Evolutionary conservation across 192 early-diverging fungal species (phyloP).

Genomic region (Pilobolus umbonatus): DNA sequence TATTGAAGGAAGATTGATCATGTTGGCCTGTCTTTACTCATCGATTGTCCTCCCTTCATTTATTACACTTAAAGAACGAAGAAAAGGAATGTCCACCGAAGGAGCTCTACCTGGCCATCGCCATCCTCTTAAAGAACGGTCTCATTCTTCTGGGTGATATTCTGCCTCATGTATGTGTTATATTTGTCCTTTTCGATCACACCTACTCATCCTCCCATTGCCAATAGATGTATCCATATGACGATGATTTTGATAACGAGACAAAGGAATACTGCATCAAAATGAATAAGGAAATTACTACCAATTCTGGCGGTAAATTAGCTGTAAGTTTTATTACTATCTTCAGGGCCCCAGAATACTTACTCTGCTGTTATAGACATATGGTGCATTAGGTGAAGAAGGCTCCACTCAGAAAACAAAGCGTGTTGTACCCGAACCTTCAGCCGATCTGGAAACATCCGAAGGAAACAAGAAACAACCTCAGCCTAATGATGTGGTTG

Average conservation of each 20-base stretch:
- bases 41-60: background rate
- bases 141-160: conserved; percentile 54
- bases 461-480: background rate
- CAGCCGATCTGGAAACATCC: background rate
- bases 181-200: background rate
- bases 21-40: no score
- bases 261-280: conserved; percentile 39
- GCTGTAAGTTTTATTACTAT: background rate
- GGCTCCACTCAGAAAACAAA: conserved; percentile 18
- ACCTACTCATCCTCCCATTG: background rate
- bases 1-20: no score
- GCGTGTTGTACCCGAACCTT: background rate
- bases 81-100: conserved; percentile 31
- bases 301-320: conserved; percentile 20
- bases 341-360: background rate
- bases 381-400: conserved; percentile 30
- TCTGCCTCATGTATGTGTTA: conserved; percentile 51
- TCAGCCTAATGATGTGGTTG: conserved; percentile 57
- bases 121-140: conserved; percentile 49
- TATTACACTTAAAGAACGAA: conserved; percentile 4
- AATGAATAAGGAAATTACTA: conserved; percentile 35
- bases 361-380: conserved; percentile 1
- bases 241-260: conserved; percentile 46
- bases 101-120: conserved; percentile 50
- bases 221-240: conserved; percentile 41